A percentile compares a stretch with the other conserved stretches of the same genome.
These are phyloP conservation scores for Pythium folliculosum DNA, from an alignment of 352 stramenopile species.

Conservation along the genomic window DNA sequence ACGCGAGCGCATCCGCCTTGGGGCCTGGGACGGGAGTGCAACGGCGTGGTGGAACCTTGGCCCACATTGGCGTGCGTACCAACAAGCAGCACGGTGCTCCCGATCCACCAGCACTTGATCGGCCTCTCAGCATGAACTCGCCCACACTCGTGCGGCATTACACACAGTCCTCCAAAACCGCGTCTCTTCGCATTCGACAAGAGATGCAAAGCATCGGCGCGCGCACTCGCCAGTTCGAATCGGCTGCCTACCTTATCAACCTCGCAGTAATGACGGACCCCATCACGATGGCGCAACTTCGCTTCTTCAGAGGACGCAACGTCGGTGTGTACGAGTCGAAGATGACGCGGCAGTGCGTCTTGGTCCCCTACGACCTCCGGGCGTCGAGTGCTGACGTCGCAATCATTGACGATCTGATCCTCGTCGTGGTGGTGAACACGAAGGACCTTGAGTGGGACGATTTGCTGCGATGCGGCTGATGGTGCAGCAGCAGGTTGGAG, in stretches of 20 bases:
- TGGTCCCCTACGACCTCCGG: background rate
- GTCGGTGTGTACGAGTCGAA: slow-evolving; percentile 9
- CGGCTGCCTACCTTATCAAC: slow-evolving; percentile 9
- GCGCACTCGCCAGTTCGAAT: background rate
- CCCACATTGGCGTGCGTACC: background rate
- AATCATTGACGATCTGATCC: background rate
- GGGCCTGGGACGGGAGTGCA: background rate
- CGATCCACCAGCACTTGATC: background rate
- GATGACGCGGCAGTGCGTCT: background rate
- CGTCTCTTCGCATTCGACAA: background rate
- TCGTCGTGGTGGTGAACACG: background rate
- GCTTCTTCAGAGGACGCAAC: background rate
- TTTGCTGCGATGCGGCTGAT: slow-evolving; percentile 7
- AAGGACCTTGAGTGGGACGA: slow-evolving; percentile 8
- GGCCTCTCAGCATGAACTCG: background rate
- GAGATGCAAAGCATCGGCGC: slow-evolving; percentile 6
- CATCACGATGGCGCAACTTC: slow-evolving; percentile 1
- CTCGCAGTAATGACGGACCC: slow-evolving; percentile 14
- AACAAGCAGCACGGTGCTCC: background rate
- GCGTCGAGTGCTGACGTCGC: background rate
- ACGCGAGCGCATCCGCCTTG: background rate
- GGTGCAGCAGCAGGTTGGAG: background rate
- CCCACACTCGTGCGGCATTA: background rate
- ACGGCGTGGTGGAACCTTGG: background rate
- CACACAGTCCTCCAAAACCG: background rate